Conservation (phyloP, 106 monocot species). For the Dendrobium huoshanense region DNA sequence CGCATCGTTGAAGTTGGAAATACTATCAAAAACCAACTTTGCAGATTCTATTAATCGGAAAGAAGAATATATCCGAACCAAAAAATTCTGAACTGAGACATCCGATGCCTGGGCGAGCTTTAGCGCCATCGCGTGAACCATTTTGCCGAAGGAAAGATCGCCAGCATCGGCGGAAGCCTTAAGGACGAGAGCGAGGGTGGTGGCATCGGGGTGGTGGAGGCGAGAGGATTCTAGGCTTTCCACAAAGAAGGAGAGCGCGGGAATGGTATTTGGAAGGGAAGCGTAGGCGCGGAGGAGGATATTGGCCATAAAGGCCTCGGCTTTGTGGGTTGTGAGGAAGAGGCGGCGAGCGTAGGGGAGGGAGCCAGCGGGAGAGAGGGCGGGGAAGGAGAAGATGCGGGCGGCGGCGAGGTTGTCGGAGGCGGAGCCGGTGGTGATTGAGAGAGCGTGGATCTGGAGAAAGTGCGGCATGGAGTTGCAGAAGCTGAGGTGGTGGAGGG, state of each 20-base stretch:
- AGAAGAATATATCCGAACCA: conserved; percentile 22
- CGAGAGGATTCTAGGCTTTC: conserved; percentile 8
- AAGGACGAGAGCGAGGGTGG: conserved; percentile 4
- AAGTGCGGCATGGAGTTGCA: conserved; percentile 3
- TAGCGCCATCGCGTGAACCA: background rate
- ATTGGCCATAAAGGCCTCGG: conserved; percentile 9
- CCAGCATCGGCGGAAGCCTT: conserved; percentile 6
- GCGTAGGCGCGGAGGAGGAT: conserved; percentile 19
- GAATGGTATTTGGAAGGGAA: conserved; percentile 2
- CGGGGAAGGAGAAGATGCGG: conserved; percentile 2
- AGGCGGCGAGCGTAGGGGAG: conserved; percentile 4
- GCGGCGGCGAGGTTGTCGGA: conserved; percentile 7
- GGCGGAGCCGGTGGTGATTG: background rate
- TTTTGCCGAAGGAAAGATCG: background rate
- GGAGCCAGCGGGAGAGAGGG: background rate
- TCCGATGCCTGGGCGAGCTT: conserved; percentile 4
- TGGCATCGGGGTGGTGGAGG: background rate
- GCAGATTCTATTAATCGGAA: conserved; percentile 8
- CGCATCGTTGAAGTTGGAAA: conserved; percentile 12
- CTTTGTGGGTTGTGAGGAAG: background rate
- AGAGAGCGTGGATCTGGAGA: background rate
- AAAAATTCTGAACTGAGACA: conserved; percentile 17
- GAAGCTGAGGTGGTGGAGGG: background rate
- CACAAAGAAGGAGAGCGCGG: conserved; percentile 13
- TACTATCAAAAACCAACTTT: conserved; percentile 16